A percentile compares a stretch with the other conserved stretches of the same genome.
These are phyloP conservation scores for Corchorus capsularis DNA, from an alignment of 345 rosid species.

Conservation along the genomic window DNA sequence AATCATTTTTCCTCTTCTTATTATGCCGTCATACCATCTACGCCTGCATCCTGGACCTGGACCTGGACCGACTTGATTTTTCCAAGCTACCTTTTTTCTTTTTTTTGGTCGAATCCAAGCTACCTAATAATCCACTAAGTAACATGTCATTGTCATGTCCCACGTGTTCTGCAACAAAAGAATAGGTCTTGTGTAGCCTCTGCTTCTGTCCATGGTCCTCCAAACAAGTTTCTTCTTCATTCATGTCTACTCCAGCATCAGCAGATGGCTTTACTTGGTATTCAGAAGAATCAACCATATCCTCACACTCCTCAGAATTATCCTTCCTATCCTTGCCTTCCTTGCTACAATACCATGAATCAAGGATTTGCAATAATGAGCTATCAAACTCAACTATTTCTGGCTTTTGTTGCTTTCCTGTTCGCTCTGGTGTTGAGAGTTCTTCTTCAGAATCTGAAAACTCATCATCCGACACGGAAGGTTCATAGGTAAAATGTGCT, in stretches of 20 bases:
- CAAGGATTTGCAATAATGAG: constrained; percentile 56
- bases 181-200: constrained; percentile 48
- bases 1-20: neutral
- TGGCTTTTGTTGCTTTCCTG: constrained; percentile 28
- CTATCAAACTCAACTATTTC: constrained; percentile 37
- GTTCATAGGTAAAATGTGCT: constrained; percentile 45
- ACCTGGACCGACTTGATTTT: constrained; percentile 48
- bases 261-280: constrained; percentile 22
- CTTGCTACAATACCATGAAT: constrained; percentile 48
- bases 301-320: constrained; percentile 36
- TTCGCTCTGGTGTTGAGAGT: constrained; percentile 4
- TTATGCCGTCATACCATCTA: constrained; percentile 10
- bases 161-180: constrained; percentile 52
- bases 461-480: constrained; percentile 68
- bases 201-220: constrained; percentile 34
- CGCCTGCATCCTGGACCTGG: constrained; percentile 32
- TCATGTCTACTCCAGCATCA: constrained; percentile 19
- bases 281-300: constrained; percentile 25
- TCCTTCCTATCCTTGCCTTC: constrained; percentile 26
- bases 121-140: constrained; percentile 55
- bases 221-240: constrained; percentile 20
- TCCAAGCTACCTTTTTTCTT: constrained; percentile 23
- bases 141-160: constrained; percentile 37
- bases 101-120: neutral
- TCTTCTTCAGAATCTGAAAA: constrained; percentile 69